Evolutionary conservation across 1,284 basidiomycete genomes (phyloP).

Genomic region (Pseudozyma sp.): DNA sequence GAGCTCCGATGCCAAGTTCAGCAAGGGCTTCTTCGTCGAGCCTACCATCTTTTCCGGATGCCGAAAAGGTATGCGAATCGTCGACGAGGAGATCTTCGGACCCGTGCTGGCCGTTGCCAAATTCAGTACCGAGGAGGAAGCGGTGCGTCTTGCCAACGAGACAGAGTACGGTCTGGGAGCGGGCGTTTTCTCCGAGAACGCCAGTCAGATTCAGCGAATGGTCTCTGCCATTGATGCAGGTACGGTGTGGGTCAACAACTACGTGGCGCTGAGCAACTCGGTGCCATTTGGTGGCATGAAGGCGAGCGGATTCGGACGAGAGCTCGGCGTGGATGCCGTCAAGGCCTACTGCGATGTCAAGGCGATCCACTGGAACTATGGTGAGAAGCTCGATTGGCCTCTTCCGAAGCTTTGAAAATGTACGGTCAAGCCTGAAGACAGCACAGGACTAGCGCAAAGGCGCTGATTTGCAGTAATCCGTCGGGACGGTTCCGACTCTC

Average conservation of each 20-base stretch:
- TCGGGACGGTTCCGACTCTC: too few species aligned
- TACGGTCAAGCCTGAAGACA: too few species aligned
- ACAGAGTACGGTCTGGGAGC: conserved; percentile 84
- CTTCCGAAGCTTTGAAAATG: conserved; percentile 8
- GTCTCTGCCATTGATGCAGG: conserved; percentile 83
- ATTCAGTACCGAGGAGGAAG: conserved; percentile 72
- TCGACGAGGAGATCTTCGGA: conserved; percentile 80
- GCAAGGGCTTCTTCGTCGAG: conserved; percentile 73
- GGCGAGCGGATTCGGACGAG: conserved; percentile 56
- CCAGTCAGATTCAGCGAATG: conserved; percentile 73
- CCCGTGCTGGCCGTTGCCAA: conserved; percentile 76
- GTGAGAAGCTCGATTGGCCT: conserved; percentile 36
- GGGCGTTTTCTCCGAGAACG: conserved; percentile 78
- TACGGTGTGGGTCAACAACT: conserved; percentile 80
- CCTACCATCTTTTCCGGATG: conserved; percentile 74
- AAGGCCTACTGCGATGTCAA: conserved; percentile 75
- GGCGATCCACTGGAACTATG: conserved; percentile 81
- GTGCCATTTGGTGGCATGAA: conserved; percentile 61
- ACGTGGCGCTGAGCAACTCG: conserved; percentile 35
- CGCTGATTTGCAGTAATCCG: too few species aligned
- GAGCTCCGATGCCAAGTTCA: conserved; percentile 23
- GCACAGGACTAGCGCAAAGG: too few species aligned
- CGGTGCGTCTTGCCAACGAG: conserved; percentile 82
- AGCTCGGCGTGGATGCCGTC: conserved; percentile 62
- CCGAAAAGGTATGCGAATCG: conserved; percentile 74